Evolutionary conservation across 1,284 basidiomycete genomes (phyloP), one percentile per base, ranked within the genome.

Genomic region (Boletus smithii): DNA sequence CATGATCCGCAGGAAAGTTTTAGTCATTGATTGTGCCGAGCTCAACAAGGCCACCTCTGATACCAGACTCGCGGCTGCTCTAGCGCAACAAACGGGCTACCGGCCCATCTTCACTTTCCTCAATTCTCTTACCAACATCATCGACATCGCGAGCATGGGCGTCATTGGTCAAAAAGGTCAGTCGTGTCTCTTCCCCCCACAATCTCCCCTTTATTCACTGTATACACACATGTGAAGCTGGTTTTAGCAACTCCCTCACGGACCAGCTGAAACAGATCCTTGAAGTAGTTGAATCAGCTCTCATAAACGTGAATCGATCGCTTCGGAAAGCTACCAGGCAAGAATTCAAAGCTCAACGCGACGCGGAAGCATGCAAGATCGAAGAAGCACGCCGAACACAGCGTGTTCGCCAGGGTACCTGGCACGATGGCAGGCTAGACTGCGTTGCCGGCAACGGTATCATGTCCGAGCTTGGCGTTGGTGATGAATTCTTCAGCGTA

Each of bases 101-200:
- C 87, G 85, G 76, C 94, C 94, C 3, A 76, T 92, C 6, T 97
- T 98, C 69, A 86, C 86, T 5, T 92, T 95, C 73, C 70, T 97
- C 46, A 87, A 87, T 59, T 91, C 88, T 1, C 68, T 95, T 60
- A 92, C 85, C 64, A 88, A 81, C 53, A 69, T 98, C 48, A 83
- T 98, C 50, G 95, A 99, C 62, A 76, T 99, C n/a, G 94, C 91
- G 0, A 87, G 88, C 46, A 81, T 95, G 30, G 94, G 95, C 7
- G 64, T 99, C 18, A 97, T 97, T 57, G 95, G 95, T 1, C 93
- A 95, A 63, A 98, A 98, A 73, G 80, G 88, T 87, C 51, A 16
- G 26, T 35, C 16, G 8, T 41, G 8, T 18, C 17, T 13, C 23
- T 41, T 30, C 24, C 32, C 6, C 26, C 9, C 14, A 9, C 5